These are phyloP conservation scores for Beauveria brongniartii DNA, from an alignment of 2,329 filamentous ascomycete genomes.

Conservation along the genomic window DNA sequence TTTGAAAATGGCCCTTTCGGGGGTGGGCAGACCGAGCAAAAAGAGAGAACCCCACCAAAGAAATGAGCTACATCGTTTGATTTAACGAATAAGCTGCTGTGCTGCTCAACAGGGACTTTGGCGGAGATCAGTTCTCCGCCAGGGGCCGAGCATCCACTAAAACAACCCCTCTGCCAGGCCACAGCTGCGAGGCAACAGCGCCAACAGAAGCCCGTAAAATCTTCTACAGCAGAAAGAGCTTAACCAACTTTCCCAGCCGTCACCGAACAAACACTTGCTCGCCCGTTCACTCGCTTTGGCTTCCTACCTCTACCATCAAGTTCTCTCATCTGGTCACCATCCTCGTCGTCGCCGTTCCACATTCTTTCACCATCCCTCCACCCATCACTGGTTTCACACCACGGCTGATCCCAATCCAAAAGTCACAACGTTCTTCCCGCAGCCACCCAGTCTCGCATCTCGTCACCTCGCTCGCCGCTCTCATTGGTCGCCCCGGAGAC, in stretches of 20 bases:
- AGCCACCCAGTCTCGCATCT: neutral
- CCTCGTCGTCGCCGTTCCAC: neutral
- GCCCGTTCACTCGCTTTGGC: too few species aligned
- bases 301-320: too few species aligned
- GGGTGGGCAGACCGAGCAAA: slow-evolving; percentile 9
- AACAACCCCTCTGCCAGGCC: neutral
- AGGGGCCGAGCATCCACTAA: neutral
- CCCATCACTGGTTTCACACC: neutral
- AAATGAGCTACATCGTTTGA: neutral
- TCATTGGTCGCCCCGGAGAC: neutral
- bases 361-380: too few species aligned
- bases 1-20: neutral
- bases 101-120: neutral
- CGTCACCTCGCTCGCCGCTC: neutral
- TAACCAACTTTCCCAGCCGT: neutral
- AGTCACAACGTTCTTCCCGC: neutral
- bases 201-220: neutral
- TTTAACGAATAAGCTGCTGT: neutral
- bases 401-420: neutral
- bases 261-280: too few species aligned
- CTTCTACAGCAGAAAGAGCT: neutral
- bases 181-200: neutral
- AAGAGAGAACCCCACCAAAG: neutral
- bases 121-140: neutral
- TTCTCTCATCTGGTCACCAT: too few species aligned